A percentile compares a stretch with the other conserved stretches of the same genome.
phyloP scores from a whole-genome alignment of 2,329 filamentous ascomycete species.

The Cytospora piceicola region DNA sequence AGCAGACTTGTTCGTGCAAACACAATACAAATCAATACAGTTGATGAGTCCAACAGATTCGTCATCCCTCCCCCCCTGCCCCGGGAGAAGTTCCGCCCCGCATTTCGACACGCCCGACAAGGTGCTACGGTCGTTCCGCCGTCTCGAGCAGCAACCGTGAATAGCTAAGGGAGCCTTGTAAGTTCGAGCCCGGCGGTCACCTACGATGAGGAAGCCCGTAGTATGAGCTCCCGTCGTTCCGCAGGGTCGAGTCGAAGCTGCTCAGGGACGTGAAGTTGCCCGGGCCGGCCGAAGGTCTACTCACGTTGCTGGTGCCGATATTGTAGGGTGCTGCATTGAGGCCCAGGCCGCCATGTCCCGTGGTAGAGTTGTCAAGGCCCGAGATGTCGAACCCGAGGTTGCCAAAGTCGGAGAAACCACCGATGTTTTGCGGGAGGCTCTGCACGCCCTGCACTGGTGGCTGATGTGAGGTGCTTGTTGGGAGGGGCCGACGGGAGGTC shows the following conservation, averaged over 20 bases:
- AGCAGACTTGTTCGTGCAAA: slow-evolving; percentile 5
- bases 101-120: not conserved
- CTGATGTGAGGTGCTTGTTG: slow-evolving; percentile 26
- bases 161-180: not conserved
- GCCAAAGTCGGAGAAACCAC: slow-evolving; percentile 35
- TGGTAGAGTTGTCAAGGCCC: slow-evolving; percentile 36
- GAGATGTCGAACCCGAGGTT: slow-evolving; percentile 37
- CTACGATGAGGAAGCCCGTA: slow-evolving; percentile 35
- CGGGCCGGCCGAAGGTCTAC: slow-evolving; percentile 35
- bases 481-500: slow-evolving; percentile 24
- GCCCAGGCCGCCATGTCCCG: slow-evolving; percentile 33
- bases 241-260: slow-evolving; percentile 36
- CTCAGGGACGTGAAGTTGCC: slow-evolving; percentile 33
- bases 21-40: slow-evolving; percentile 20
- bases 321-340: slow-evolving; percentile 36
- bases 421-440: slow-evolving; percentile 31
- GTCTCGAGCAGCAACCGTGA: not conserved
- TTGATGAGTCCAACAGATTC: not conserved
- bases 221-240: slow-evolving; percentile 29
- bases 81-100: not conserved
- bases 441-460: slow-evolving; percentile 29
- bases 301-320: slow-evolving; percentile 34
- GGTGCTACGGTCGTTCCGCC: not conserved
- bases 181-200: slow-evolving; percentile 18
- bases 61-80: not conserved